Conservation (phyloP, 805 yeast genomes). For the Zygosaccharomyces rouxii region DNA sequence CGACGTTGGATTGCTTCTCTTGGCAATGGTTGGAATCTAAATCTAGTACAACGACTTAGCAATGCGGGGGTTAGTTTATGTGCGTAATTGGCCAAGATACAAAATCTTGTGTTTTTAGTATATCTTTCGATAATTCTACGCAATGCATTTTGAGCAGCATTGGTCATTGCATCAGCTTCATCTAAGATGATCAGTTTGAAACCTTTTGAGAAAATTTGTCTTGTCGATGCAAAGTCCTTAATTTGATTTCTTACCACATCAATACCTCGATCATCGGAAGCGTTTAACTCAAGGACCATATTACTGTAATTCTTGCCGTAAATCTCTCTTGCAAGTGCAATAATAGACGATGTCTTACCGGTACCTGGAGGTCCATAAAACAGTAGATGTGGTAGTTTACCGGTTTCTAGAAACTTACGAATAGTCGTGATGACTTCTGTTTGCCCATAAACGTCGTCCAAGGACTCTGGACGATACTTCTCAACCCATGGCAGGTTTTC, state of each 20-base stretch:
- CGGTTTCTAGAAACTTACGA: slow-evolving; percentile 75
- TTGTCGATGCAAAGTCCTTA: slow-evolving; percentile 92
- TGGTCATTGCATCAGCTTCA: slow-evolving; percentile 94
- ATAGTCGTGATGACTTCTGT: slow-evolving; percentile 80
- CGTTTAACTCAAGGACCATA: slow-evolving; percentile 93
- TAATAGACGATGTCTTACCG: slow-evolving; percentile 84
- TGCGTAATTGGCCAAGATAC: slow-evolving; percentile 92
- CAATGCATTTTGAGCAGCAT: slow-evolving; percentile 78
- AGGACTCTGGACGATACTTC: slow-evolving; percentile 80
- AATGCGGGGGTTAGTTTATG: slow-evolving; percentile 95
- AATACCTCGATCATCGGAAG: slow-evolving; percentile 96
- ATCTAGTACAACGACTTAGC: slow-evolving; percentile 89
- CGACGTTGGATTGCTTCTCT: slow-evolving; percentile 64
- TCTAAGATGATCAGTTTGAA: slow-evolving; percentile 89
- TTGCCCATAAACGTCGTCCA: slow-evolving; percentile 91
- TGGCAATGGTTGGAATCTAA: slow-evolving; percentile 81
- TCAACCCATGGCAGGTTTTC: slow-evolving; percentile 86
- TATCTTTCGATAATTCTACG: slow-evolving; percentile 82
- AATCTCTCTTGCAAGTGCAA: slow-evolving; percentile 81
- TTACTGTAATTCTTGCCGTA: slow-evolving; percentile 78
- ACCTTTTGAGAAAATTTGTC: slow-evolving; percentile 83
- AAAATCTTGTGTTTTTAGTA: slow-evolving; percentile 91
- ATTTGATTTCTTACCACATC: slow-evolving; percentile 97
- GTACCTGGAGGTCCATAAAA: slow-evolving; percentile 97
- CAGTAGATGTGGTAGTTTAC: slow-evolving; percentile 81